These are phyloP conservation scores for Phytophthora fragariae DNA, from an alignment of 352 stramenopile genomes.

Conservation along the genomic window DNA sequence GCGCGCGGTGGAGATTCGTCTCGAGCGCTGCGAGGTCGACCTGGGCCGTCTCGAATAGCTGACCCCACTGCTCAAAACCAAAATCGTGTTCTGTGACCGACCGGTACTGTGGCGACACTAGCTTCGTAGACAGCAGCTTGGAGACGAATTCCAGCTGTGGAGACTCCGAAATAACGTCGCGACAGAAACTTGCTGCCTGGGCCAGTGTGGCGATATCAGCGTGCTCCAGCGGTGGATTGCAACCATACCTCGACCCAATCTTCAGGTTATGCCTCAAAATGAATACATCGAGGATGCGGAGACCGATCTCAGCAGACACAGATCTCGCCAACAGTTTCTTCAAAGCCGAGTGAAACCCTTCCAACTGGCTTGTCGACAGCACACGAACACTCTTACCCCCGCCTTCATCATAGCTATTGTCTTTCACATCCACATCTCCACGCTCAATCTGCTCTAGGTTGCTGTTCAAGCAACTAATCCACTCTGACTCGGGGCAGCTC, in stretches of 20 bases:
- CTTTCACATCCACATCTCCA: not conserved
- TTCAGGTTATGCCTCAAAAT: no score
- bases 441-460: not conserved
- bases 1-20: not conserved
- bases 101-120: not conserved
- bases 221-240: no score
- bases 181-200: not conserved
- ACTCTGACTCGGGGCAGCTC: not conserved
- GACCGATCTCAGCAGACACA: no score
- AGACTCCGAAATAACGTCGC: not conserved
- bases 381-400: not conserved
- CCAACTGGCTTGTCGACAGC: not conserved
- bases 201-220: not conserved
- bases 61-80: not conserved
- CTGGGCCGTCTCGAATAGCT: not conserved
- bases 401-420: not conserved
- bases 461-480: not conserved
- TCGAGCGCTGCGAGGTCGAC: not conserved
- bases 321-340: not conserved
- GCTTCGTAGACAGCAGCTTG: not conserved
- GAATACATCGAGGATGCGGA: no score
- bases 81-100: not conserved
- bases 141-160: not conserved
- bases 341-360: not conserved
- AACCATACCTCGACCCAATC: no score